Evolutionary conservation across 2,329 filamentous ascomycete genomes (phyloP).

Genomic region (Aspergillus latus): DNA sequence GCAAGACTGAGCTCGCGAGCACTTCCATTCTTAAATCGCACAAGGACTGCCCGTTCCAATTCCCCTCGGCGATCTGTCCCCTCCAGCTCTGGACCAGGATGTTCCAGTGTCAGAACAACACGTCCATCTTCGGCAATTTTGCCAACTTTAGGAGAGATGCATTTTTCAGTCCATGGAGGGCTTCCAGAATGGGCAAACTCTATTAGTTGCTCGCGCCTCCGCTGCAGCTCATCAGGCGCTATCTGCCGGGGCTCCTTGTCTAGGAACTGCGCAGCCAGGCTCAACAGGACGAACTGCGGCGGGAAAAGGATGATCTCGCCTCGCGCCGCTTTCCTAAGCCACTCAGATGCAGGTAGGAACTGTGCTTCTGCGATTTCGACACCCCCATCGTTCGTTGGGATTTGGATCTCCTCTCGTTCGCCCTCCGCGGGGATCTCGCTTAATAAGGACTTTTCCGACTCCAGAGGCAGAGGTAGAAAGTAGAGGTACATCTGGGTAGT

Average conservation of each 20-base stretch:
- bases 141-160: conserved; percentile 46
- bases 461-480: conserved; percentile 66
- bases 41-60: conserved; percentile 56
- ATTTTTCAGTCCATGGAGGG: conserved; percentile 50
- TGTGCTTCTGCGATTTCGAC: conserved; percentile 71
- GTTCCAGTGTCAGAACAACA: conserved; percentile 54
- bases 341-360: conserved; percentile 69
- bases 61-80: conserved; percentile 51
- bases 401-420: conserved; percentile 60
- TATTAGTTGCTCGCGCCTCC: conserved; percentile 47
- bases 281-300: conserved; percentile 70
- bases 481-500: conserved; percentile 98
- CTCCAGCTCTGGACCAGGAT: conserved; percentile 57
- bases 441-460: conserved; percentile 32
- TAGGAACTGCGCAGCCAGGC: conserved; percentile 53
- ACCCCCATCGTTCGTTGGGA: conserved; percentile 69
- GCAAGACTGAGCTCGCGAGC: conserved; percentile 56
- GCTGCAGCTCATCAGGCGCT: conserved; percentile 31
- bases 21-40: conserved; percentile 57
- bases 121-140: conserved; percentile 47
- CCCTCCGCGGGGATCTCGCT: conserved; percentile 39
- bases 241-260: conserved; percentile 34
- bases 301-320: conserved; percentile 83
- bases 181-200: conserved; percentile 49
- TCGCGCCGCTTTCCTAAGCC: conserved; percentile 63